Percentiles rank a stretch among this genome's conserved stretches.
Evolutionary conservation across 2,329 filamentous ascomycete genomes (phyloP).

Genomic region (Amauroascus niger): DNA sequence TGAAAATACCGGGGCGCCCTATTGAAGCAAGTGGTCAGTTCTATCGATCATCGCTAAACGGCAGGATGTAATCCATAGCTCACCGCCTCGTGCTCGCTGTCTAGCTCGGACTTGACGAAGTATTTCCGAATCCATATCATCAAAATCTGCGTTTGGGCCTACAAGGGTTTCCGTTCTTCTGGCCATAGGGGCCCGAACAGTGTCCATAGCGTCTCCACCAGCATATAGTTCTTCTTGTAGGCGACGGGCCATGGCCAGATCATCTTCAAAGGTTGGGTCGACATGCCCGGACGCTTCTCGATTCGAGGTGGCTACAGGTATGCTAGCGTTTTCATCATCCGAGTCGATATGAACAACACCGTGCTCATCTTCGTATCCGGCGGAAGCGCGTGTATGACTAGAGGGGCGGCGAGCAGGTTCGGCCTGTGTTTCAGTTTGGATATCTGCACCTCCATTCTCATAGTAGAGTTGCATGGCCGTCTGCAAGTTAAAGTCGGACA

Average conservation of each 20-base stretch:
- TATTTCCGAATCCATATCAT: slow-evolving; percentile 52
- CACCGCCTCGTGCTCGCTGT: slow-evolving; percentile 30
- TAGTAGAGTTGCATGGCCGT: slow-evolving; percentile 86
- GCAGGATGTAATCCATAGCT: slow-evolving; percentile 8
- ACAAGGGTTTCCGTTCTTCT: slow-evolving; percentile 86
- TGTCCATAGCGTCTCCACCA: slow-evolving; percentile 46
- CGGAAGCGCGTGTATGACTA: slow-evolving; percentile 17
- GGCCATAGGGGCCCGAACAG: slow-evolving; percentile 79
- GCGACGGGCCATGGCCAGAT: slow-evolving; percentile 83
- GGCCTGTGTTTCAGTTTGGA: slow-evolving; percentile 31
- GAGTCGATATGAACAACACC: slow-evolving; percentile 68
- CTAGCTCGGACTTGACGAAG: slow-evolving; percentile 54
- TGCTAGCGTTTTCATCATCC: slow-evolving; percentile 55
- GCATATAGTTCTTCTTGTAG: slow-evolving; percentile 87
- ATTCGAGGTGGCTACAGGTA: slow-evolving; percentile 25
- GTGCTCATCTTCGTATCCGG: slow-evolving; percentile 44
- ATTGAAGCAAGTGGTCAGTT: slow-evolving; percentile 2
- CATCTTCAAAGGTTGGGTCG: slow-evolving; percentile 61
- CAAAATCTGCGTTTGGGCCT: slow-evolving; percentile 52
- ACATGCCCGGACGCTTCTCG: slow-evolving; percentile 26
- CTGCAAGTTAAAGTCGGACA: slow-evolving; percentile 74
- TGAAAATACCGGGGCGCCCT: slow-evolving; percentile 56
- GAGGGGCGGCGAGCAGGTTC: slow-evolving; percentile 27
- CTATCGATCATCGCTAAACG: neutral
- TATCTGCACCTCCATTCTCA: slow-evolving; percentile 62